phyloP scores from a whole-genome alignment of 2,329 filamentous ascomycete genomes.

The Ilyonectria mors-panacis region DNA sequence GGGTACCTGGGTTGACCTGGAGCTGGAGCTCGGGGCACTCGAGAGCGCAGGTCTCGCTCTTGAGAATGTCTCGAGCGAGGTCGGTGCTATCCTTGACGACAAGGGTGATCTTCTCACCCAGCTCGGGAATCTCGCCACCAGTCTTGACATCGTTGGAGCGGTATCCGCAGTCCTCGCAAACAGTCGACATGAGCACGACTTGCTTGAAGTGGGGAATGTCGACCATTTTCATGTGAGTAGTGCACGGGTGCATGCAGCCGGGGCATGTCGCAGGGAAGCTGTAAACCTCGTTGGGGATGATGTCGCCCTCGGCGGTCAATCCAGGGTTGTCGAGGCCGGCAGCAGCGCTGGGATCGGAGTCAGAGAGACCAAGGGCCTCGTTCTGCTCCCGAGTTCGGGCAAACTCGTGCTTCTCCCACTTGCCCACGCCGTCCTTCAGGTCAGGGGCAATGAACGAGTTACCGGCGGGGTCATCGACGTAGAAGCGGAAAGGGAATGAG shows the following conservation, averaged over 20 bases:
- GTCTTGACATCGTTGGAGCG: conserved; percentile 98
- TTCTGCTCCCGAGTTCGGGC: conserved; percentile 89
- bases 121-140: conserved; percentile 89
- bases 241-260: conserved; percentile 87
- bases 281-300: conserved; percentile 93
- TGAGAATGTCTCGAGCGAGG: conserved; percentile 92
- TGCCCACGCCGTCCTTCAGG: conserved; percentile 82
- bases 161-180: conserved; percentile 93
- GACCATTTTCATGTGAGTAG: conserved; percentile 98
- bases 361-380: conserved; percentile 82
- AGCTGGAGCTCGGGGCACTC: conserved; percentile 90
- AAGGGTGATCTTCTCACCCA: conserved; percentile 87
- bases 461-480: conserved; percentile 90
- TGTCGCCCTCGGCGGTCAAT: conserved; percentile 76
- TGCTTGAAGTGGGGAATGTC: conserved; percentile 99
- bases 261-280: conserved; percentile 93
- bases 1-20: conserved; percentile 90
- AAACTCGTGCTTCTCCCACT: conserved; percentile 91
- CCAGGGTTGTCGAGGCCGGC: conserved; percentile 67
- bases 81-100: conserved; percentile 79
- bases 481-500: conserved; percentile 89
- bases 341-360: conserved; percentile 70
- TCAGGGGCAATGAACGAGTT: conserved; percentile 98
- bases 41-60: conserved; percentile 92
- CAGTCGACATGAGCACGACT: conserved; percentile 94